phyloP scores from a whole-genome alignment of 768 basidiomycete genomes.

The Phaffia tasmanica region DNA sequence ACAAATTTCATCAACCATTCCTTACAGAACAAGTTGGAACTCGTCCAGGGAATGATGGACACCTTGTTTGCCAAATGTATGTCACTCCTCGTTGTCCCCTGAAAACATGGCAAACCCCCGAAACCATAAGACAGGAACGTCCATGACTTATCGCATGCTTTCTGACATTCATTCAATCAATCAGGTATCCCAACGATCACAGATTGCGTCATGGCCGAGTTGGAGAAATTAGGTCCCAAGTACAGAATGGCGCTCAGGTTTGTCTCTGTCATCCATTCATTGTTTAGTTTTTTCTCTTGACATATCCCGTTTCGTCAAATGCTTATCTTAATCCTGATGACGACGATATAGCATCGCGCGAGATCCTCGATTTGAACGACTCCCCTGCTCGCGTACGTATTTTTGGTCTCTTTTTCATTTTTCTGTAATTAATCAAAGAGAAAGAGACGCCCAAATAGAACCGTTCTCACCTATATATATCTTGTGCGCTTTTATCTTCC shows the following conservation, averaged over 20 bases:
- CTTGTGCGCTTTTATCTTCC: background rate
- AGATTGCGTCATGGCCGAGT: slow-evolving; percentile 95
- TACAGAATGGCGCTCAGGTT: slow-evolving; percentile 90
- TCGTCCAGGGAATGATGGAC: slow-evolving; percentile 99
- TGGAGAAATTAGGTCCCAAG: slow-evolving; percentile 92
- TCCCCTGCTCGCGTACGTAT: slow-evolving; percentile 60
- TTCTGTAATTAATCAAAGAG: background rate
- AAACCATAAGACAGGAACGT: background rate
- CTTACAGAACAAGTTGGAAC: slow-evolving; percentile 92
- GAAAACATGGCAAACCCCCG: background rate
- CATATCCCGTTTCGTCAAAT: background rate
- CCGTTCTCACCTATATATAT: background rate
- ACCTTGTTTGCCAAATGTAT: slow-evolving; percentile 93
- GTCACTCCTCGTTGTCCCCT: slow-evolving; percentile 28
- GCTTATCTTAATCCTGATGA: background rate
- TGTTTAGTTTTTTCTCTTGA: background rate
- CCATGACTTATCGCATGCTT: background rate
- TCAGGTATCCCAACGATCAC: slow-evolving; percentile 97
- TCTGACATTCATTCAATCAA: background rate
- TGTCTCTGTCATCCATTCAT: slow-evolving; percentile 32
- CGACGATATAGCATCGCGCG: slow-evolving; percentile 65
- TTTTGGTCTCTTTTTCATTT: background rate
- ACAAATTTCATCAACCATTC: slow-evolving; percentile 99
- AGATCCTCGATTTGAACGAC: slow-evolving; percentile 90
- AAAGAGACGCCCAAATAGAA: background rate